A percentile compares a stretch with the other conserved stretches of the same genome.
Conservation (phyloP, 2,329 filamentous ascomycete species). For the Colletotrichum navitas region DNA sequence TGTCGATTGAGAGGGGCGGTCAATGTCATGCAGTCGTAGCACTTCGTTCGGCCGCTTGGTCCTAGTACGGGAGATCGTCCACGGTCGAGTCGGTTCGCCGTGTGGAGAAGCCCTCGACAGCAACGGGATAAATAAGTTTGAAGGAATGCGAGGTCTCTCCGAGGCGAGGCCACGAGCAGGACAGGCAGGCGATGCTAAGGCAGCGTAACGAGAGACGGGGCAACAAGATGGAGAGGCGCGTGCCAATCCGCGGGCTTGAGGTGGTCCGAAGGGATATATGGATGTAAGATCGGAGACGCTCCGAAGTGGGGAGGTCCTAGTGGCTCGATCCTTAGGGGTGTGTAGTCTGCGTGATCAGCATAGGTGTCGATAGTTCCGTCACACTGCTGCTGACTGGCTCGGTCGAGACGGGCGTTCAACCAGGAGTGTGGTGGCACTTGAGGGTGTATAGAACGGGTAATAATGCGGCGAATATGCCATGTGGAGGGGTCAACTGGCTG, state of each 20-base stretch:
- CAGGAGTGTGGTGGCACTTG: constrained; percentile 25
- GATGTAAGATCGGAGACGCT: constrained; percentile 37
- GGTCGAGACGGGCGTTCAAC: constrained; percentile 16
- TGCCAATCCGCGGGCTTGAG: constrained; percentile 25
- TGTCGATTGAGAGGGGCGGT: not conserved
- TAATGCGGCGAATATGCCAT: constrained; percentile 49
- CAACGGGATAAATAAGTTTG: constrained; percentile 32
- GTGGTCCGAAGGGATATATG: constrained; percentile 43
- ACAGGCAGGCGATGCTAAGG: constrained; percentile 19
- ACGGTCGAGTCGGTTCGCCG: not conserved
- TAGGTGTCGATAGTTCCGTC: constrained; percentile 28
- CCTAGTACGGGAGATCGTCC: not conserved
- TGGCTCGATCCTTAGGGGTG: constrained; percentile 25
- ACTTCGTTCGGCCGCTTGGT: not conserved
- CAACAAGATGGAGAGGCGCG: constrained; percentile 15
- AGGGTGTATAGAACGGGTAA: constrained; percentile 40
- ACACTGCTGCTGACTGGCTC: constrained; percentile 37
- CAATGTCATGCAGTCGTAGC: not conserved
- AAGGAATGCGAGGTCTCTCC: constrained; percentile 46
- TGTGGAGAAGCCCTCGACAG: constrained; percentile 21
- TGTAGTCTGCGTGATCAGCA: constrained; percentile 28
- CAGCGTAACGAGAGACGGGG: constrained; percentile 42
- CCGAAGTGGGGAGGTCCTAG: constrained; percentile 29
- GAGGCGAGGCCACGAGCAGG: constrained; percentile 32
- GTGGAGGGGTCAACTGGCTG: constrained; percentile 44